A percentile compares a stretch with the other conserved stretches of the same genome.
phyloP scores from a whole-genome alignment of 179 eudicot genomes.

The Silene coronaria region DNA sequence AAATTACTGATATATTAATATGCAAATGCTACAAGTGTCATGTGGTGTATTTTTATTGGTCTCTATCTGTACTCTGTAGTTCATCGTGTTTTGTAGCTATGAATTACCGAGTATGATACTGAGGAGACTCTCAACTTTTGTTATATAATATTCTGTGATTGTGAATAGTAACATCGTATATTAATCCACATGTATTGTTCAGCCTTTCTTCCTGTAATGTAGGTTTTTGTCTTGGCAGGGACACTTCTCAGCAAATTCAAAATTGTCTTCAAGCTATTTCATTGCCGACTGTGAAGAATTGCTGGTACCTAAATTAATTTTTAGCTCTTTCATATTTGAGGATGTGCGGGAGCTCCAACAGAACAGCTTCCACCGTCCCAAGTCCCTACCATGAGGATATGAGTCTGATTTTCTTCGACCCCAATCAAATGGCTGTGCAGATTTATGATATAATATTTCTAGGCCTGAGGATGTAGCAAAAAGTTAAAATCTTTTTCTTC shows the following conservation, averaged over 20 bases:
- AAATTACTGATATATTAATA: neutral
- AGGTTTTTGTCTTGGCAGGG: slow-evolving; percentile 45
- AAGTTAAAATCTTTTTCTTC: neutral
- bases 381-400: neutral
- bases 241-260: slow-evolving; percentile 71
- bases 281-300: slow-evolving; percentile 64
- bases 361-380: neutral
- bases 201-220: neutral
- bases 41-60: neutral
- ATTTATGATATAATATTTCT: neutral
- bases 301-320: slow-evolving; percentile 50
- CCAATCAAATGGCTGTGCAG: neutral
- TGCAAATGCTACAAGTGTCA: neutral
- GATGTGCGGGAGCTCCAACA: neutral
- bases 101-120: neutral
- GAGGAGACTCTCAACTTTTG: neutral
- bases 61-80: neutral
- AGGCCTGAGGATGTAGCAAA: neutral
- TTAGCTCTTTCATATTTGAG: neutral
- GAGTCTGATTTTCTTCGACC: neutral
- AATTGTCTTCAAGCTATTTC: slow-evolving; percentile 71
- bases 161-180: slow-evolving; percentile 1
- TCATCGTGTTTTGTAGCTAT: slow-evolving; percentile 5
- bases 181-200: neutral
- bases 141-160: neutral